phyloP scores from a whole-genome alignment of 495 filamentous ascomycete genomes.

The Cercophora samala region DNA sequence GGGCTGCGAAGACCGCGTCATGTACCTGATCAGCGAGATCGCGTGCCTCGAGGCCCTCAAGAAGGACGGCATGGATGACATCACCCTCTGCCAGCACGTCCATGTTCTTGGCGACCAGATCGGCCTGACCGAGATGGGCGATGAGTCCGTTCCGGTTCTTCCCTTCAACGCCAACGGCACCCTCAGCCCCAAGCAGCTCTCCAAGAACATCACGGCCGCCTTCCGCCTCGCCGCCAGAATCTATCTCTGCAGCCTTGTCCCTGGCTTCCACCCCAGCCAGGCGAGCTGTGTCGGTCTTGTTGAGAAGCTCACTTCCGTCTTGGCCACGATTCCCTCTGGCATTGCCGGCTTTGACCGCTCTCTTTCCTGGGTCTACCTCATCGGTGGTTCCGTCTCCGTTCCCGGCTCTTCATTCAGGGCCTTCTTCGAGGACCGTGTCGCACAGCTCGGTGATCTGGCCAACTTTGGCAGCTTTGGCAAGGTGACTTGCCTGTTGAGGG shows the following conservation, averaged over 20 bases:
- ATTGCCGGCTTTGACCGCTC: conserved; percentile 81
- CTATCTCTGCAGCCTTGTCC: conserved; percentile 91
- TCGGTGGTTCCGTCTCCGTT: conserved; percentile 72
- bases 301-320: conserved; percentile 62
- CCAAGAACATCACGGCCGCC: conserved; percentile 78
- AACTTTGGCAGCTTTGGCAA: conserved; percentile 81
- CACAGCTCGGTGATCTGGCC: conserved; percentile 67
- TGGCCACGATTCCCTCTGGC: conserved; percentile 78
- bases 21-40: conserved; percentile 98
- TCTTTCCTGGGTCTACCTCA: conserved; percentile 87
- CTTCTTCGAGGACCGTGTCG: conserved; percentile 68
- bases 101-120: conserved; percentile 77
- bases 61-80: conserved; percentile 72
- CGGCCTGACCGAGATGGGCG: conserved; percentile 64
- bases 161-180: conserved; percentile 63
- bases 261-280: conserved; percentile 73
- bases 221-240: conserved; percentile 92
- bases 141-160: conserved; percentile 48
- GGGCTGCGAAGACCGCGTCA: conserved; percentile 95
- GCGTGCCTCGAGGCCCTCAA: conserved; percentile 91
- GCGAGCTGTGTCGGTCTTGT: conserved; percentile 69
- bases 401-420: conserved; percentile 67
- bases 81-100: conserved; percentile 81
- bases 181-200: conserved; percentile 76
- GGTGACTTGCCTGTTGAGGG: conserved; percentile 70